Conservation (phyloP, 148 eudicot species). For the Vaccinium corymbosum region DNA sequence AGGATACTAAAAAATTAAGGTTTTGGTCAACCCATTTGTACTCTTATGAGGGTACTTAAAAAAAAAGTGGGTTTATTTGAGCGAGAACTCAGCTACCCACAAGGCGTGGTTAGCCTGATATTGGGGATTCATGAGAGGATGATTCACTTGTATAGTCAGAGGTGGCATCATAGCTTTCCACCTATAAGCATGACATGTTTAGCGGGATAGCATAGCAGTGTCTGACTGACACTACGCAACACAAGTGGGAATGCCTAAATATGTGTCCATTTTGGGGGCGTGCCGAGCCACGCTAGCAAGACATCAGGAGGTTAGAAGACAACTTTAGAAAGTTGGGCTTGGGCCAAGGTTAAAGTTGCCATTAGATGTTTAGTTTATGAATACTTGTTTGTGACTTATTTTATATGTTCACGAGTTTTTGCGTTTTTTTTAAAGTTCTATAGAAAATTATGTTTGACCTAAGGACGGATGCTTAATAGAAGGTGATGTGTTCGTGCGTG, state of each 20-base stretch:
- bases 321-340: background rate
- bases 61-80: background rate
- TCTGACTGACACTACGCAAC: background rate
- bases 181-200: background rate
- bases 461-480: background rate
- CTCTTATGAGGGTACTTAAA: background rate
- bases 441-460: background rate
- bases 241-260: background rate
- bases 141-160: background rate
- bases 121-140: slow-evolving; percentile 6
- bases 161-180: background rate
- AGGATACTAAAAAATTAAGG: background rate
- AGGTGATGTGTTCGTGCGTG: background rate
- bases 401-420: background rate
- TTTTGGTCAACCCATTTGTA: background rate
- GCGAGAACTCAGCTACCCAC: background rate
- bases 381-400: background rate
- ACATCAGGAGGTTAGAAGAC: background rate
- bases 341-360: background rate
- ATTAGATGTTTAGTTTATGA: background rate
- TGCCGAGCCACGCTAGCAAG: background rate
- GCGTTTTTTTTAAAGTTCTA: background rate
- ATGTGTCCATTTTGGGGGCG: background rate
- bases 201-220: background rate
- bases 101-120: background rate